Evolutionary conservation across 257 asterid genomes (phyloP).

Genomic region (Handroanthus guayacan): DNA sequence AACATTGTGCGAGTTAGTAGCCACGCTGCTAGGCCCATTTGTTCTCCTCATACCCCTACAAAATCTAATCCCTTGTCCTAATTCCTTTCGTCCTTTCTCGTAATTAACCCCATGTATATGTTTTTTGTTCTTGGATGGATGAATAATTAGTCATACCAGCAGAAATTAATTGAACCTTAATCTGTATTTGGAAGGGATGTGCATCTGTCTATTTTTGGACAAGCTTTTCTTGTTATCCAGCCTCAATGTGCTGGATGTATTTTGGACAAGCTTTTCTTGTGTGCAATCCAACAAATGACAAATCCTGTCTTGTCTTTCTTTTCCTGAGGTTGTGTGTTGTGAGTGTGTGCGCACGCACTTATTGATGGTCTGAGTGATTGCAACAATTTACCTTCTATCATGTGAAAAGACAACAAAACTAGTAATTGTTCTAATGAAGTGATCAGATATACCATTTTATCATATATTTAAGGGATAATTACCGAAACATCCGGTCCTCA

Average conservation of each 20-base stretch:
- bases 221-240: slow-evolving; percentile 18
- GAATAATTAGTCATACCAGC: background rate
- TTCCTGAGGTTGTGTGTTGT: background rate
- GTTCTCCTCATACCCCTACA: slow-evolving; percentile 47
- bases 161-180: background rate
- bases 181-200: background rate
- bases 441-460: too few species aligned
- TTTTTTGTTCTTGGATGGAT: background rate
- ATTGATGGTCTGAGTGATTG: slow-evolving; percentile 8
- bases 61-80: slow-evolving; percentile 36
- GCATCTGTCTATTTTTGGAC: background rate
- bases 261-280: background rate
- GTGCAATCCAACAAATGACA: slow-evolving; percentile 24
- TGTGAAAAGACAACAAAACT: background rate
- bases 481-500: too few species aligned
- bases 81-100: slow-evolving; percentile 14
- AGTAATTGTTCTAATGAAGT: too few species aligned
- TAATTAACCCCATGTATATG: background rate
- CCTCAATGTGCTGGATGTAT: slow-evolving; percentile 26
- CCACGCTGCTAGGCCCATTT: slow-evolving; percentile 36
- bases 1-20: slow-evolving; percentile 26
- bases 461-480: too few species aligned
- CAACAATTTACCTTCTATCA: background rate
- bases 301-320: slow-evolving; percentile 11
- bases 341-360: slow-evolving; percentile 17